Evolutionary conservation across 2,329 filamentous ascomycete species (phyloP).

Genomic region (Xylariaceae sp.): DNA sequence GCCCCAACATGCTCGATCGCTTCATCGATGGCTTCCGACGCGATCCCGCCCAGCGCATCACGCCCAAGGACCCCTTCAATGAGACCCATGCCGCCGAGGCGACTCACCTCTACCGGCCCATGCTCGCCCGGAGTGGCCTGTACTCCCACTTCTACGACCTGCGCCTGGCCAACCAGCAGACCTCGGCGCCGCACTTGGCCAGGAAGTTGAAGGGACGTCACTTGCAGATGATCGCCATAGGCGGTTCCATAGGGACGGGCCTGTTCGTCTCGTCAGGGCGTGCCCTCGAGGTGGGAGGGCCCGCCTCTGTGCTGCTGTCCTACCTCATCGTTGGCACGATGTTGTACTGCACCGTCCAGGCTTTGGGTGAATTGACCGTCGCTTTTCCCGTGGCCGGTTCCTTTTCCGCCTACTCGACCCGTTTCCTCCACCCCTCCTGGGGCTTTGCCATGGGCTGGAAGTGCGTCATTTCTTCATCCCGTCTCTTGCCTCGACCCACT

Average conservation of each 20-base stretch:
- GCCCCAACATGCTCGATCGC: conserved; percentile 36
- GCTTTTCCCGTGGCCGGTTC: conserved; percentile 87
- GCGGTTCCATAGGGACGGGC: conserved; percentile 82
- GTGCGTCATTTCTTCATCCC: conserved; percentile 41
- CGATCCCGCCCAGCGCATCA: conserved; percentile 48
- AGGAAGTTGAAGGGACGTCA: conserved; percentile 77
- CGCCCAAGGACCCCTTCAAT: conserved; percentile 40
- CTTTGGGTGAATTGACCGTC: conserved; percentile 85
- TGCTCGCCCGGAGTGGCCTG: conserved; percentile 27
- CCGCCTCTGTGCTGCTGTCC: conserved; percentile 71
- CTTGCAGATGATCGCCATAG: conserved; percentile 96
- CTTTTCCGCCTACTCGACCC: conserved; percentile 85
- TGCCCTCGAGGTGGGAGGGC: conserved; percentile 66
- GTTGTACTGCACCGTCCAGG: conserved; percentile 89
- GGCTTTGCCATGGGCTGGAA: conserved; percentile 96
- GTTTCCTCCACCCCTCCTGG: conserved; percentile 91
- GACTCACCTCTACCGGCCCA: conserved; percentile 25
- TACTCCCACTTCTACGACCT: conserved; percentile 50
- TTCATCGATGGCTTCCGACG: conserved; percentile 60
- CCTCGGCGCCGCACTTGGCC: conserved; percentile 68
- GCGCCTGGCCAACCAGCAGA: conserved; percentile 60
- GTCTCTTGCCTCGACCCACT: not conserved
- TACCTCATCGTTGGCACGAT: conserved; percentile 76
- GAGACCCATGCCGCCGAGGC: conserved; percentile 30
- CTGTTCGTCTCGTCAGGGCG: conserved; percentile 79